Evolutionary conservation across 2,329 filamentous ascomycete species (phyloP), one percentile per base, ranked within the genome.

Genomic region (Dactylellina drechsleri): DNA sequence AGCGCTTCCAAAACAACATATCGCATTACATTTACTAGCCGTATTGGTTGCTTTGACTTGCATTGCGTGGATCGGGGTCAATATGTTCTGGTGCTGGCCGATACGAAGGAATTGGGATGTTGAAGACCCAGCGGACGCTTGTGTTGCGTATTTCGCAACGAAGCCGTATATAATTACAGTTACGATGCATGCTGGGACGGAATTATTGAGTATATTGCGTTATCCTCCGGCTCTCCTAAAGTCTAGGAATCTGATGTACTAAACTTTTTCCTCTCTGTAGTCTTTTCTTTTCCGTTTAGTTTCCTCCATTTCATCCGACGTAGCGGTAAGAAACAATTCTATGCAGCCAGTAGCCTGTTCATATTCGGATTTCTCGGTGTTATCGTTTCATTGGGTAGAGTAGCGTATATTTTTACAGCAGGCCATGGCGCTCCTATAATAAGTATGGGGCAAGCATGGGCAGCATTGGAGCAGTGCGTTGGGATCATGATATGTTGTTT

Each of bases 401-500:
- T 54, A 7, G 56, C 49, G 36, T 72, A 72, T 12, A 66, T 72
- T 2, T 54, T 72, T 26, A 72, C 53, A 16, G 26, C 54, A 16
- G 53, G 56, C 15, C 40, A 5, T n/a, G 16, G 49, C 15, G 16
- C 67, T 1, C 66, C 66, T 0, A 56, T 72, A 2, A 47, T 72
- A 18, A 60, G 67, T 26, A 50, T 61, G 26, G 16, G 45, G 6
- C 61, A 72, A 28, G 56, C 45, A n/a, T 72, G 67, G 67, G 60
- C 60, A 2, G 53, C 61, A 2, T 41, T 72, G 7, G 67, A 72
- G 49, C 59, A 65, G 20, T 23, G 31, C 4, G 23, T 72, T 12
- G 67, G 67, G 2, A 65, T 72, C 10, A 28, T 72, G 4, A 40
- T 72, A 8, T 72, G 67, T 41, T 72, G 67, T 16, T 36, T 72